A percentile compares a stretch with the other conserved stretches of the same genome.
Evolutionary conservation across 2,329 filamentous ascomycete species (phyloP).

Genomic region (Capronia epimyces): DNA sequence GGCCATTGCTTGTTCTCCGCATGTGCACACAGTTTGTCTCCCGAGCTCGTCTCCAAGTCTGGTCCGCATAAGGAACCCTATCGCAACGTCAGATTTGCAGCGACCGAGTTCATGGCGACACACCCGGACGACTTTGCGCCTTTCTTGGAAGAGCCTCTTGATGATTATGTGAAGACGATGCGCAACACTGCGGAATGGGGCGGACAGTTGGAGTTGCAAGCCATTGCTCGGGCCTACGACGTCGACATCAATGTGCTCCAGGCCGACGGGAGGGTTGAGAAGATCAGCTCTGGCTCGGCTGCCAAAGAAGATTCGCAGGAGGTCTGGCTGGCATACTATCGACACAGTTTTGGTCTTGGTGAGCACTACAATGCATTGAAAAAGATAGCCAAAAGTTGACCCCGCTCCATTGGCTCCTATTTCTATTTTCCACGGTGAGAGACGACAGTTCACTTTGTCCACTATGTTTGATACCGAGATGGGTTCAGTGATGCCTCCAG

Average conservation of each 20-base stretch:
- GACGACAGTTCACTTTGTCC: not conserved
- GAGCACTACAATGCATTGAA: constrained; percentile 95
- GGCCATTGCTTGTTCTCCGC: constrained; percentile 94
- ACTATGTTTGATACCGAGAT: not conserved
- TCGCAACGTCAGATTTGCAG: constrained; percentile 60
- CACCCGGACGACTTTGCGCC: constrained; percentile 77
- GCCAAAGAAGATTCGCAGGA: constrained; percentile 33
- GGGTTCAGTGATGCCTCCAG: constrained; percentile 36
- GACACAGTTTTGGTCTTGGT: constrained; percentile 86
- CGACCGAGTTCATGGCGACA: constrained; percentile 68
- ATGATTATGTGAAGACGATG: constrained; percentile 68
- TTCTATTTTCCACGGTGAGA: not conserved
- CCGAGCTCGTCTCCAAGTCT: constrained; percentile 16
- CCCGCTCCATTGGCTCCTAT: not conserved
- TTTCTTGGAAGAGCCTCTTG: constrained; percentile 77
- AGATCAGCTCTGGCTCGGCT: constrained; percentile 54
- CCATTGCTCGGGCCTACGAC: constrained; percentile 72
- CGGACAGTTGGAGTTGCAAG: constrained; percentile 82
- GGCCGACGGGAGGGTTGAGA: constrained; percentile 70
- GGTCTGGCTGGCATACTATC: constrained; percentile 91
- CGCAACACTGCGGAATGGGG: constrained; percentile 91
- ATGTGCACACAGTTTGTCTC: constrained; percentile 70
- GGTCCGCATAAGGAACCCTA: constrained; percentile 47
- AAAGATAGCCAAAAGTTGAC: constrained; percentile 22
- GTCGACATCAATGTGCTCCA: constrained; percentile 82